phyloP scores from a whole-genome alignment of 1,284 basidiomycete species.

The Stereum hirsutum region DNA sequence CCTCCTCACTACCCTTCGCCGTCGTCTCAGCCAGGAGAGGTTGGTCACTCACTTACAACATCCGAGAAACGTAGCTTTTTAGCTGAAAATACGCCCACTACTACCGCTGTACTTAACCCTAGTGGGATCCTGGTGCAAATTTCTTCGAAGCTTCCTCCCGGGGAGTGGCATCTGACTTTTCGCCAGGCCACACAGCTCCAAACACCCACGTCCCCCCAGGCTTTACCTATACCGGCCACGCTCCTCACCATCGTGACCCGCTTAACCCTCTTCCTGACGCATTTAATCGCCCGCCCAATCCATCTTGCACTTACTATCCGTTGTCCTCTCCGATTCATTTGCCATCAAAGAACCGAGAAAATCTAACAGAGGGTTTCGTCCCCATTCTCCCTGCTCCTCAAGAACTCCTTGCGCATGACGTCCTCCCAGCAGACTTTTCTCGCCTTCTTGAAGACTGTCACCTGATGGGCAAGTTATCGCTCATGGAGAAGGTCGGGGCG shows the following conservation, averaged over 20 bases:
- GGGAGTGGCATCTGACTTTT: too few species aligned
- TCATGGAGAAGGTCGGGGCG: not conserved
- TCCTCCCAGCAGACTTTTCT: slow-evolving; percentile 2
- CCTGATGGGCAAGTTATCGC: slow-evolving; percentile 1
- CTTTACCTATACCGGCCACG: not conserved
- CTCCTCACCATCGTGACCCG: not conserved
- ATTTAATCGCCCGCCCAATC: not conserved
- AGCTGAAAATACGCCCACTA: too few species aligned
- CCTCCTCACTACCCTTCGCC: too few species aligned
- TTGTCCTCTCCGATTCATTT: not conserved
- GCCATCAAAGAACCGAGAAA: not conserved
- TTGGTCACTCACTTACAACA: too few species aligned
- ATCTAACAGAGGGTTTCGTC: slow-evolving; percentile 1
- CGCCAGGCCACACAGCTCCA: too few species aligned
- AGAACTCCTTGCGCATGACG: slow-evolving; percentile 2
- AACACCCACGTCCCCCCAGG: not conserved
- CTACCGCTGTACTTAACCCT: too few species aligned
- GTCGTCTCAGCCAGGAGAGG: too few species aligned
- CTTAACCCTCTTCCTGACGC: not conserved
- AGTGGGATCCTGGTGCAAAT: too few species aligned
- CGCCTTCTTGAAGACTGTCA: slow-evolving; percentile 6
- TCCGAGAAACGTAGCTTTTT: too few species aligned
- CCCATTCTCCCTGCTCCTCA: slow-evolving; percentile 1
- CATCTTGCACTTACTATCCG: not conserved
- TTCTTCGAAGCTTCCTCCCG: too few species aligned